phyloP scores from a whole-genome alignment of 192 early-diverging fungal genomes.

The Pecoramyces ruminantium region DNA sequence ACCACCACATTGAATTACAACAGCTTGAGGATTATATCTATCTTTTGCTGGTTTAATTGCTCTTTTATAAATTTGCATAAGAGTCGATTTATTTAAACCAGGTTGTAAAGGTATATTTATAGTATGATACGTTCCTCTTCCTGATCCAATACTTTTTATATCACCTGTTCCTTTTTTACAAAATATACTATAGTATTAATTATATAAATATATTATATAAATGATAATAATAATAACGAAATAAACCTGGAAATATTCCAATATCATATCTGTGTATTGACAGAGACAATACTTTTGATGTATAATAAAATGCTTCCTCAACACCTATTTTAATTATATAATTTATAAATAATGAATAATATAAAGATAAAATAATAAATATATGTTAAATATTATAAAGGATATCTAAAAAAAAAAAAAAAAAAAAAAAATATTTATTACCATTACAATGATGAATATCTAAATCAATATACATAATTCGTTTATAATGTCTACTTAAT shows the following conservation, averaged over 20 bases:
- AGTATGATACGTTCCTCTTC: background rate
- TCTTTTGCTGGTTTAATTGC: background rate
- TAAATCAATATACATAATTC: conserved; percentile 90
- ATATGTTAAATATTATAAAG: too few species aligned
- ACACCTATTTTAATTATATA: background rate
- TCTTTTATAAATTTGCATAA: background rate
- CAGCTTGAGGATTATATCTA: background rate
- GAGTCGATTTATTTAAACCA: background rate
- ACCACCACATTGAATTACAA: background rate
- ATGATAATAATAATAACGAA: background rate
- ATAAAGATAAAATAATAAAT: too few species aligned
- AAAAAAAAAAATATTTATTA: too few species aligned
- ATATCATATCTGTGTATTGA: background rate
- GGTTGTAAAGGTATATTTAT: background rate
- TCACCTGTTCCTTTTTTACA: background rate
- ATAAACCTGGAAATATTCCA: background rate
- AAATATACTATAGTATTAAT: too few species aligned
- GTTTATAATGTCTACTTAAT: conserved; percentile 49
- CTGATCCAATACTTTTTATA: background rate
- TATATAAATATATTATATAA: too few species aligned
- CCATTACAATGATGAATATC: conserved; percentile 98
- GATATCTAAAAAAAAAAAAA: too few species aligned
- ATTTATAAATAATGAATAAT: too few species aligned
- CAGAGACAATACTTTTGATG: background rate
- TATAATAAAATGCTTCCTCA: background rate